Percentiles rank a stretch among this genome's conserved stretches.
phyloP scores from a whole-genome alignment of 225 moss, liverwort and hornwort genomes.

The Asterella californica region DNA sequence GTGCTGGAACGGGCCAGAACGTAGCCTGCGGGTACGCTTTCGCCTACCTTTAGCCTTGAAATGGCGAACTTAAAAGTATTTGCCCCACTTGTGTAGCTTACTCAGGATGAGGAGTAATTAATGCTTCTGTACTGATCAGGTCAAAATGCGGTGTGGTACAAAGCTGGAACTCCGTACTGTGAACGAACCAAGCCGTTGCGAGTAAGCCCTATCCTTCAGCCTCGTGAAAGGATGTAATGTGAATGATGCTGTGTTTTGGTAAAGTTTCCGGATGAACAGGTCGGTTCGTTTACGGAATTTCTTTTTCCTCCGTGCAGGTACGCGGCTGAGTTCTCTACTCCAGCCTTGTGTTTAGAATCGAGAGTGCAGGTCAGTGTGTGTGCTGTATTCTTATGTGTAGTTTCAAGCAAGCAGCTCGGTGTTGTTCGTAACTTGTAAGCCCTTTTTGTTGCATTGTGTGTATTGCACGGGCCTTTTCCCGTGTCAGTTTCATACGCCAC shows the following conservation, averaged over 20 bases:
- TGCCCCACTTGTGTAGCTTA: neutral
- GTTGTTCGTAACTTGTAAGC: neutral
- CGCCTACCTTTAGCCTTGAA: neutral
- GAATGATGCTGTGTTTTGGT: conserved; percentile 21
- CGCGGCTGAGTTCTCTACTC: conserved; percentile 80
- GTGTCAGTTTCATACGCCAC: neutral
- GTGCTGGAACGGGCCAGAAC: conserved; percentile 99
- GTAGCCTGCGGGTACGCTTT: conserved; percentile 64
- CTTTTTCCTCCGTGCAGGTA: conserved; percentile 46
- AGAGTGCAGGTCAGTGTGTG: conserved; percentile 60
- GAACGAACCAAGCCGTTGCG: conserved; percentile 98
- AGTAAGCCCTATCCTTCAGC: conserved; percentile 39
- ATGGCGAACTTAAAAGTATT: neutral
- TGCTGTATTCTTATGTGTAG: neutral
- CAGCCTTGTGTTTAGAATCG: conserved; percentile 74
- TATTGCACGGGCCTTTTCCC: neutral
- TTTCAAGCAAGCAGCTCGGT: neutral
- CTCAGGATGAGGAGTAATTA: conserved; percentile 12
- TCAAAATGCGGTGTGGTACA: conserved; percentile 85
- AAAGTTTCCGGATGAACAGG: neutral
- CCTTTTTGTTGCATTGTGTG: neutral
- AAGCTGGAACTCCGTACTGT: conserved; percentile 78
- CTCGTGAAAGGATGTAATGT: neutral
- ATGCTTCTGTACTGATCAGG: conserved; percentile 39
- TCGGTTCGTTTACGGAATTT: neutral